These are phyloP conservation scores for Chalciporus sp. DNA, from an alignment of 1,284 basidiomycete species.

Conservation along the genomic window DNA sequence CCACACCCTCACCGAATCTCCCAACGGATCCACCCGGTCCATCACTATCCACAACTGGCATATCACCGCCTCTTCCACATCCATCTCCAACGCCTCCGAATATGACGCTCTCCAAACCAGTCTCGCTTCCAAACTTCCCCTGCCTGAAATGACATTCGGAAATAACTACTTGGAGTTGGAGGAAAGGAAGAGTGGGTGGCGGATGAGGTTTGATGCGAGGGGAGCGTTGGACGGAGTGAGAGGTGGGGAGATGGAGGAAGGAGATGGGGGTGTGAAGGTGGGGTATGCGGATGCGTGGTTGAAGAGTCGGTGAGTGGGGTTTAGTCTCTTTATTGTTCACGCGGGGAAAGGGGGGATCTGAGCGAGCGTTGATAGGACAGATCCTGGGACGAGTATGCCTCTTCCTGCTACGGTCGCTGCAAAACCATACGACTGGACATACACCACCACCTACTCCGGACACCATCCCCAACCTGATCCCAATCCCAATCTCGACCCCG, in stretches of 20 bases:
- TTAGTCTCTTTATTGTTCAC: too few species aligned
- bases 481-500: background rate
- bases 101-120: conserved; percentile 66
- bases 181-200: conserved; percentile 63
- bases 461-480: conserved; percentile 36
- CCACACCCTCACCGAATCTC: conserved; percentile 65
- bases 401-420: conserved; percentile 75
- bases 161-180: conserved; percentile 76
- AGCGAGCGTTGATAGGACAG: conserved; percentile 41
- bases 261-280: conserved; percentile 91
- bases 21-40: conserved; percentile 53
- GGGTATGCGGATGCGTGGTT: conserved; percentile 95
- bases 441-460: conserved; percentile 87
- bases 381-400: conserved; percentile 61
- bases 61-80: conserved; percentile 64
- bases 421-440: conserved; percentile 98
- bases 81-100: conserved; percentile 78
- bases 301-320: conserved; percentile 67
- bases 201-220: conserved; percentile 68
- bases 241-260: conserved; percentile 72
- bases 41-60: conserved; percentile 68
- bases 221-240: conserved; percentile 78
- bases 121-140: conserved; percentile 62
- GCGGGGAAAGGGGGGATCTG: conserved; percentile 6
- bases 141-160: conserved; percentile 98